These are phyloP conservation scores for Coemansia sp. DNA, from an alignment of 192 early-diverging fungal species.

Conservation along the genomic window DNA sequence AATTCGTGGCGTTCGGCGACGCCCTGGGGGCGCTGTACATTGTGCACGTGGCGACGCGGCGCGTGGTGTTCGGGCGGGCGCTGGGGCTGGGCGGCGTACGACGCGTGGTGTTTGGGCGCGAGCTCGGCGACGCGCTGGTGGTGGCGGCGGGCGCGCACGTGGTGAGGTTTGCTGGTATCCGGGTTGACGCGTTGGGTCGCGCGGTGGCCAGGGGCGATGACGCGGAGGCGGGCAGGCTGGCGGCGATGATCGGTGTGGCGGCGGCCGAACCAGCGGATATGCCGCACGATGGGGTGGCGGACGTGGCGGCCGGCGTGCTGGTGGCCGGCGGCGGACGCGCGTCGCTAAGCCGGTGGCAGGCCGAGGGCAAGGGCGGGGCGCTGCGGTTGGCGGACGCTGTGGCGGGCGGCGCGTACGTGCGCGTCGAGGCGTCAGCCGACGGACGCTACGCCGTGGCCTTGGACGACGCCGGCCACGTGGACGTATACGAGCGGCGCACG, in stretches of 20 bases:
- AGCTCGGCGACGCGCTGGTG: conserved; percentile 18
- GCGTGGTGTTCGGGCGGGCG: conserved; percentile 30
- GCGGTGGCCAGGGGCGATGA: conserved; percentile 31
- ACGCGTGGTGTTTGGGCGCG: not conserved
- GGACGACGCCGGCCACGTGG: conserved; percentile 19
- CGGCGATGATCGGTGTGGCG: conserved; percentile 26
- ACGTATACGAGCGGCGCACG: conserved; percentile 42
- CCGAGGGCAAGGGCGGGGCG: not conserved
- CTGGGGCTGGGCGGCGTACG: conserved; percentile 10
- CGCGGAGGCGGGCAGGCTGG: conserved; percentile 19
- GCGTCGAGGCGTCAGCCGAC: conserved; percentile 20
- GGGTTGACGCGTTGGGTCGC: conserved; percentile 18
- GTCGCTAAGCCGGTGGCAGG: conserved; percentile 38
- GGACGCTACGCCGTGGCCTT: conserved; percentile 34
- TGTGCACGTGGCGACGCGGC: conserved; percentile 34
- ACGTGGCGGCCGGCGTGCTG: conserved; percentile 15
- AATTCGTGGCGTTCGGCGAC: conserved; percentile 51
- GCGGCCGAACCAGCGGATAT: conserved; percentile 2
- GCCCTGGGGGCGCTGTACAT: conserved; percentile 33
- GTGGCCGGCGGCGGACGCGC: conserved; percentile 28
- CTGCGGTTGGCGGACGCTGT: conserved; percentile 28
- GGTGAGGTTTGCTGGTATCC: conserved; percentile 33
- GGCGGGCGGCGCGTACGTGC: conserved; percentile 26
- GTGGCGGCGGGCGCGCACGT: conserved; percentile 17
- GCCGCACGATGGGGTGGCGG: conserved; percentile 19